Base-by-base conservation (phyloP, 352 stramenopile genomes). In the Phytophthora sp. region DNA sequence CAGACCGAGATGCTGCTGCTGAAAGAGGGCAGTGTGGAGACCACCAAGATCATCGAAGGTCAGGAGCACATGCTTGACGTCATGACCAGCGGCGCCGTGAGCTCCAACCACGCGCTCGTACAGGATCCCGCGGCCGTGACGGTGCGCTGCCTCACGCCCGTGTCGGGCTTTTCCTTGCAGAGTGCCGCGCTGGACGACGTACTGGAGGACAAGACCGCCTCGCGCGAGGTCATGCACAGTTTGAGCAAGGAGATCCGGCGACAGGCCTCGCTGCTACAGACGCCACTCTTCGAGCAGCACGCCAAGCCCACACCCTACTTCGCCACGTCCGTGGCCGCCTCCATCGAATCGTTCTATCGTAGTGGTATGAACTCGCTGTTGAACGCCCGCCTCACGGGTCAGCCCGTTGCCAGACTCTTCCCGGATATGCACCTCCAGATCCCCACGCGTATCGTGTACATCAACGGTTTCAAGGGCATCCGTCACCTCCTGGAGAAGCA, bases 341-440 rank as follows among this genome's bases (percentile, higher is more conserved):
- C 90, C 18, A 84, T 98, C 60, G 93, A 98, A 78, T 95, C 82
- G 21, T 98, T 98, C 63, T 98, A 98, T 70, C 88, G 93, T 46
- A 95, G 81, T 62, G 90, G 84, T 33, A 89, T 98, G 76, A 98
- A 98, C 81, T 89, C 93, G 73, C 74, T 95, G 36, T 68, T 98
- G 15, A 98, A 98, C 75, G 84, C 89, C 20, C 82, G 91, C 9
- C 71, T 96, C 36, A 95, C 84, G 18, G 86, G 87, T 3, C 80
- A 95, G 64, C 80, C 86, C 18, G 80, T 90, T 18, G 80, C 77
- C 27, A 88, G 78, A 27, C 76, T 97, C 16, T 98, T 98, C 70
- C 93, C 93, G 4, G 96, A 98, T 72, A 98, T 98, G 93, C 84
- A 94, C 64, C 82, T 98, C 69, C 93, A 98, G 77, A 94, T 98